Base-by-base conservation (phyloP, 495 filamentous ascomycete species). In the Alectoria sarmentosa region DNA sequence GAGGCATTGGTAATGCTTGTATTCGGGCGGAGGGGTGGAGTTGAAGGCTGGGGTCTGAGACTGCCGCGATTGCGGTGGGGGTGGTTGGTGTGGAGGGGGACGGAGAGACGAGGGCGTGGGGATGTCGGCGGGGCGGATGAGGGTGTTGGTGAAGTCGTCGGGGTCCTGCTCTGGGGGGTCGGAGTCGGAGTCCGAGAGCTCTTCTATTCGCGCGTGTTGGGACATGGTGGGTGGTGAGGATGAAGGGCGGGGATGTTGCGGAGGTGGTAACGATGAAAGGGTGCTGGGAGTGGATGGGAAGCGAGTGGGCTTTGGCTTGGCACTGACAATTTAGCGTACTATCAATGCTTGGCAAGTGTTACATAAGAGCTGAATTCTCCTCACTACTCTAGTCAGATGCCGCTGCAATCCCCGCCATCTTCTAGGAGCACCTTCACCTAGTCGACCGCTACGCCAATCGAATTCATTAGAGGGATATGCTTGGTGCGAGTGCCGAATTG, bases 1-100 rank as follows among this genome's bases (percentile, higher is more conserved):
- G 30, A 98, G 82, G 76, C 90, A 95, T 75, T 93, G 89, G 78
- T 81, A 95, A 73, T 84, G 73, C 68, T 87, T 88, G 77, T 87
- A 80, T 55, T 84, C 80, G 67, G 74, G 73, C 69, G 75, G 72
- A 19, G 71, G 72, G 75, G 68, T 74, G 69, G 49, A 73, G 72
- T 62, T 77, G 75, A 38, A 72, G 72, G 66, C 73, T 62, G 19
- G 76, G 72, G 36, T 66, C 61, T 68, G 73, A 78, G 54, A 80
- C 73, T 60, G 82, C 77, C 69, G 86, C 79, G 64, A 71, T 74
- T 54, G 74, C 66, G 23, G 62, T 38, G 69, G 68, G 17, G 73
- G 39, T 42, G 44, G 54, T 41, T 71, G 38, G 72, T 66, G 41
- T 15, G 48, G 48, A 23, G 44, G 36, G 19, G 38, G 58, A 37